Base-by-base conservation (phyloP, 768 basidiomycete genomes). In the Kwoniella bestiolae region DNA sequence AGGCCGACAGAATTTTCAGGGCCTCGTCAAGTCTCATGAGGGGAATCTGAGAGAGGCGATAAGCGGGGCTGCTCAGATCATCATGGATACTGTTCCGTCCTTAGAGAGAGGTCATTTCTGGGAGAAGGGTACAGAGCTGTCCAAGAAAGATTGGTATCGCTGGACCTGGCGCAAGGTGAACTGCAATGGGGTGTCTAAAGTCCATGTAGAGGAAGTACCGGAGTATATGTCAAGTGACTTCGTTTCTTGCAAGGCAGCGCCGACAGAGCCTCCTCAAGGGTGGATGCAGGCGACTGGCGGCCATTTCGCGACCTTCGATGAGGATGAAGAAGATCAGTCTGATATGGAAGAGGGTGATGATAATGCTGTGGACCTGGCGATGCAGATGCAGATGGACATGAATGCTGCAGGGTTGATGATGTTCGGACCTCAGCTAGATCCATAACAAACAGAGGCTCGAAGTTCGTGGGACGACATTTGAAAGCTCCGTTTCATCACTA, bases 101-200 rank as follows among this genome's bases (percentile, higher is more conserved):
- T 35, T 55, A 32, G 32, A 32, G 23, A n/a, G n/a, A 6, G 52
- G 52, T 6, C n/a, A 1, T 1, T 32, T 55, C 6, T 55, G 52
- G 52, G 52, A 55, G 32, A 55, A 38, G 32, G 52, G 52, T 55
- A 55, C 52, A n/a, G 31, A 55, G 1, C 11, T 23, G 6, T 55
- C 52, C 6, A 55, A 35, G 52, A 55, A 55, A 55, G 52, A 55
- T 34, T 55, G 52, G 52, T 26, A 32, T 32, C 32, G 32, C 8
- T 35, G 52, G 52, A 34, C 6, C 5, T 55, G 52, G 52, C 9
- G n/a, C 5, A 55, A 55, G 32, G 23, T 55, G 28, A 55, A 16
- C 2, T 16, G 32, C 4, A 55, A 55, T 32, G 52, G 52, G 9
- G 31, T 32, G n/a, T 55, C 52, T 12, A 32, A n/a, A 18, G 28